Base-by-base conservation (phyloP, 1,284 basidiomycete genomes). In the Trametes sp. region DNA sequence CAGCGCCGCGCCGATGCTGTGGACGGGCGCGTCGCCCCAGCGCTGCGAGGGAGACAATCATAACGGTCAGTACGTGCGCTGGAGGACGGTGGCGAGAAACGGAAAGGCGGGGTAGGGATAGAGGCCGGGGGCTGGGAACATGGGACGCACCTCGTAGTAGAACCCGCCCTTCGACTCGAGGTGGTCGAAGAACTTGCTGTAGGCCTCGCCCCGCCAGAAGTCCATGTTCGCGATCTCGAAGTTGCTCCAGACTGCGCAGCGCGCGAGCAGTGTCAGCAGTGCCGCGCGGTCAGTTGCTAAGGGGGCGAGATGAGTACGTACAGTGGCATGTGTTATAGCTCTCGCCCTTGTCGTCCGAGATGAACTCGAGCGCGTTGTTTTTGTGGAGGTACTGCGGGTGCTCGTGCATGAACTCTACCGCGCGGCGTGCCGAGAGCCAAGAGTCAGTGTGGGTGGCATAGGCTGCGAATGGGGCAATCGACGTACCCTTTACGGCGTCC, bases 11-110 rank as follows among this genome's bases (percentile, higher is more conserved):
- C 84, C 91, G 57, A 94, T 90, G 49, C 86, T 87, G 73, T 94
- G 92, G 1, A 94, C 87, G 0, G 91, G 93, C 1, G 93, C 93
- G 72, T 94, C 92, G 44, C 91, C 92, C 89, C 89, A 90, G 42
- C 88, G 81, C 82, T 84, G 51, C 16, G 19, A 7, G 24, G 4
- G 7, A 28, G n/a, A n/a, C n/a, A n/a, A 33, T 5, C 31, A 11
- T 33, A 11, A 6, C 6, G 6, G 31, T 33, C 6, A 33, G 31
- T 11, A 33, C 26, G 16, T 26, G 29, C 33, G 24, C 14, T 9
- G 14, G 35, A 8, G 10, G 49, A 63, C 54, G 23, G 23, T n/a
- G n/a, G n/a, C n/a, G n/a, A 46, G 26, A n/a, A 35, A 1, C 35
- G 14, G 24, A 31, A 21, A 23, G 38, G 52, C 51, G 13, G n/a